phyloP scores from a whole-genome alignment of 495 filamentous ascomycete species.

The Massariosphaeria phaeospora region DNA sequence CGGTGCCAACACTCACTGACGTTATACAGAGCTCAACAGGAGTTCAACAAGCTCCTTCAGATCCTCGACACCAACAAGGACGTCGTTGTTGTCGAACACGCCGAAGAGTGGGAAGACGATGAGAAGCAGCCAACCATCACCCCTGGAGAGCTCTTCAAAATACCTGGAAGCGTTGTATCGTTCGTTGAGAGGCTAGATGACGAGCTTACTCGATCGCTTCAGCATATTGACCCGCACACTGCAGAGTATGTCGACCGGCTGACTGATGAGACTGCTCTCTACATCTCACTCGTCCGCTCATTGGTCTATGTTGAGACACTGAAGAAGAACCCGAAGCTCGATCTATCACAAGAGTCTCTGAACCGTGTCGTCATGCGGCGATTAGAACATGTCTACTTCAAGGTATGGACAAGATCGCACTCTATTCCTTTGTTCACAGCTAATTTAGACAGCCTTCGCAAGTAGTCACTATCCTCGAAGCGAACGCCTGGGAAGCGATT shows the following conservation, averaged over 20 bases:
- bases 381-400: slow-evolving; percentile 98
- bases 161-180: slow-evolving; percentile 90
- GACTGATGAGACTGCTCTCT: slow-evolving; percentile 84
- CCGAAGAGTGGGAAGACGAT: slow-evolving; percentile 99
- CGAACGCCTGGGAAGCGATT: slow-evolving; percentile 83
- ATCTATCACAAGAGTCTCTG: slow-evolving; percentile 70
- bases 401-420: slow-evolving; percentile 48
- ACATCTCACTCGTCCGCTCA: slow-evolving; percentile 81
- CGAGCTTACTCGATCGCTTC: slow-evolving; percentile 90
- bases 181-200: slow-evolving; percentile 95
- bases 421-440: background rate
- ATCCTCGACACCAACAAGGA: slow-evolving; percentile 73
- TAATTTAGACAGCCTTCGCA: slow-evolving; percentile 61
- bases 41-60: slow-evolving; percentile 69
- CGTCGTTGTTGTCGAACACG: slow-evolving; percentile 79
- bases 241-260: slow-evolving; percentile 96
- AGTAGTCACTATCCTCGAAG: slow-evolving; percentile 87
- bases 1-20: background rate
- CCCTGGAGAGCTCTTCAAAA: slow-evolving; percentile 69
- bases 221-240: slow-evolving; percentile 96
- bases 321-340: slow-evolving; percentile 62
- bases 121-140: slow-evolving; percentile 77
- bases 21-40: slow-evolving; percentile 61
- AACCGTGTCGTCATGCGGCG: slow-evolving; percentile 92
- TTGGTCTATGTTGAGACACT: slow-evolving; percentile 83